Conservation (phyloP, 1,284 basidiomycete species). For the Ustilago hordei region DNA sequence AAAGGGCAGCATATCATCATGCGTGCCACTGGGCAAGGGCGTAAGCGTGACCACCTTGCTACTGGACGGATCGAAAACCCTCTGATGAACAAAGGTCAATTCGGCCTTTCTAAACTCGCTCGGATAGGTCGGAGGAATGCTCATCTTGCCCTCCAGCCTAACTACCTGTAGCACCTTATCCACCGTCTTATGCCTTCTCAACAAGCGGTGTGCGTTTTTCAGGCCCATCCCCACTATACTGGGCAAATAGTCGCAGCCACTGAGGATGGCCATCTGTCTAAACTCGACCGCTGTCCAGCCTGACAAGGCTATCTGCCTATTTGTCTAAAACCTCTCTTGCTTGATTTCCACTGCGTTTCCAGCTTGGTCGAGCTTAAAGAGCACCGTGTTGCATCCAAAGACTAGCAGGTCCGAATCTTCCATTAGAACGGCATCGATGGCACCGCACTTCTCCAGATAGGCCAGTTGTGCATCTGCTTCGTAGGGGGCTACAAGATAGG, state of each 20-base stretch:
- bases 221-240: conserved; percentile 71
- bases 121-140: conserved; percentile 78
- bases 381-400: conserved; percentile 83
- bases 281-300: conserved; percentile 93
- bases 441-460: conserved; percentile 84
- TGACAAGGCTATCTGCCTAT: conserved; percentile 81
- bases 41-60: conserved; percentile 54
- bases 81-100: conserved; percentile 91
- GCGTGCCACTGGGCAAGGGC: conserved; percentile 56
- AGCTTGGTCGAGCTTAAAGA: conserved; percentile 68
- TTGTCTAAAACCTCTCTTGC: conserved; percentile 80
- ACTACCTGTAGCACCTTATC: conserved; percentile 86
- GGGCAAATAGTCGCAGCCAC: conserved; percentile 89
- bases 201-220: conserved; percentile 88
- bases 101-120: conserved; percentile 80
- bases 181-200: conserved; percentile 86
- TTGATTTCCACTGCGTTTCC: conserved; percentile 83
- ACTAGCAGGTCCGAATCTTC: conserved; percentile 98
- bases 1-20: conserved; percentile 53
- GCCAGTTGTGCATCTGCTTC: conserved; percentile 98
- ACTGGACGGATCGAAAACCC: conserved; percentile 83
- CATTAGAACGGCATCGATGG: conserved; percentile 92
- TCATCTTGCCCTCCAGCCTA: conserved; percentile 84
- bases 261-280: conserved; percentile 93
- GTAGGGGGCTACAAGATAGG: conserved; percentile 94